A percentile compares a stretch with the other conserved stretches of the same genome.
Evolutionary conservation across 345 rosid genomes (phyloP).

Genomic region (Camelina laxa): DNA sequence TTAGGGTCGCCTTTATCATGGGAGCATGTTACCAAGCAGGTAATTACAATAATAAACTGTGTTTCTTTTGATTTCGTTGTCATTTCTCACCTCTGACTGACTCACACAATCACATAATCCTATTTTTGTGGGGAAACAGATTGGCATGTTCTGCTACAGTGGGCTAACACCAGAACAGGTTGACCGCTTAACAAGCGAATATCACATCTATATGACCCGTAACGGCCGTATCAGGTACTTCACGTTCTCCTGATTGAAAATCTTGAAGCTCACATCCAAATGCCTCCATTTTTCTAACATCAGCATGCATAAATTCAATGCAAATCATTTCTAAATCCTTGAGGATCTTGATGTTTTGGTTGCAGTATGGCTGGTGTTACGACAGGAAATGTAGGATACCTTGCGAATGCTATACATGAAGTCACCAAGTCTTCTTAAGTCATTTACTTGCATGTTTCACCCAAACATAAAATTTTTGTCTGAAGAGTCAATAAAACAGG

Average conservation of each 20-base stretch:
- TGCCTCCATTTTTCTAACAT: neutral
- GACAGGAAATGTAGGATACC: conserved; percentile 74
- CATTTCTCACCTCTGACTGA: conserved; percentile 1
- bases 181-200: conserved; percentile 76
- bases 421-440: conserved; percentile 61
- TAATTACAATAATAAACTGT: conserved; percentile 13
- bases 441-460: conserved; percentile 1
- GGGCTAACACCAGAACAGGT: conserved; percentile 93
- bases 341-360: conserved; percentile 29
- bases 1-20: conserved; percentile 80
- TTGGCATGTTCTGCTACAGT: conserved; percentile 97
- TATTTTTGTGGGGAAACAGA: conserved; percentile 52
- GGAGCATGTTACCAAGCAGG: conserved; percentile 96
- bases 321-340: neutral
- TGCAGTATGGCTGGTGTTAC: conserved; percentile 98
- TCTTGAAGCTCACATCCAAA: neutral
- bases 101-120: conserved; percentile 11
- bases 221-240: conserved; percentile 90
- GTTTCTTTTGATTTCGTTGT: neutral
- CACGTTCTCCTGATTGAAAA: neutral
- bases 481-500: conserved; percentile 31
- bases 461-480: neutral
- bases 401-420: conserved; percentile 87
- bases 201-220: conserved; percentile 87
- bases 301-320: neutral